Base-by-base conservation (phyloP, 73 alveolate species). In the Blepharisma japonicum region DNA sequence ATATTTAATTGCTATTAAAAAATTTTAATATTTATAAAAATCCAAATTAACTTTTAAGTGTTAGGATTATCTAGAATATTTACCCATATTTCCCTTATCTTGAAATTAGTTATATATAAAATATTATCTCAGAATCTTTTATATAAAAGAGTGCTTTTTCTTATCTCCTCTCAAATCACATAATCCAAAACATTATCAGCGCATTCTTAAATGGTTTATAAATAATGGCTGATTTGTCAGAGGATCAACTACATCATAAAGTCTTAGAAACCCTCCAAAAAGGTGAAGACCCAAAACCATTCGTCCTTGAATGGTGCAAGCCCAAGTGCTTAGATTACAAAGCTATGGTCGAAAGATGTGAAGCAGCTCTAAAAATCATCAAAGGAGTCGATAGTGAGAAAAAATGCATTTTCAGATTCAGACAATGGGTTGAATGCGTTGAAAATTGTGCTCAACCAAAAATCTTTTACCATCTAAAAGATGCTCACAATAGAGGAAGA, bases 361-460 rank as follows among this genome's bases (percentile, higher is more conserved):
- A 70, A 45, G 38, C 71, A 70, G 80, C 80, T 38, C 42, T 70
- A n/a, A 70, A 70, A 45, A 47, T 70, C 21, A n/a, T 70, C 18
- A 47, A 39, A 45, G 38, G 55, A 25, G 11, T n/a, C 9, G 66
- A 45, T 54, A 72, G 71, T 9, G 80, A 70, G 27, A 47, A 39
- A n/a, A 70, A 54, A 7, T 70, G 80, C 61, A 18, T 70, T 9
- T 45, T 39, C 66, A 70, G 80, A 47, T 70, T 14, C 39, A 11
- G 56, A 18, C 56, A 47, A 47, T 70, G 80, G 80, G 80, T 70
- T 18, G 80, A 70, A 70, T 70, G 80, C 5, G 80, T 70, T 38
- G 80, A 70, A 45, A 70, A 70, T 54, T 70, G 80, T 47, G 66
- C 80, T 14, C 80, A 70, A 70, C 80, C 80, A 45, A n/a, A 45